Evolutionary conservation across 75 land plant species (phyloP).

Genomic region (Cupressus sempervirens): DNA sequence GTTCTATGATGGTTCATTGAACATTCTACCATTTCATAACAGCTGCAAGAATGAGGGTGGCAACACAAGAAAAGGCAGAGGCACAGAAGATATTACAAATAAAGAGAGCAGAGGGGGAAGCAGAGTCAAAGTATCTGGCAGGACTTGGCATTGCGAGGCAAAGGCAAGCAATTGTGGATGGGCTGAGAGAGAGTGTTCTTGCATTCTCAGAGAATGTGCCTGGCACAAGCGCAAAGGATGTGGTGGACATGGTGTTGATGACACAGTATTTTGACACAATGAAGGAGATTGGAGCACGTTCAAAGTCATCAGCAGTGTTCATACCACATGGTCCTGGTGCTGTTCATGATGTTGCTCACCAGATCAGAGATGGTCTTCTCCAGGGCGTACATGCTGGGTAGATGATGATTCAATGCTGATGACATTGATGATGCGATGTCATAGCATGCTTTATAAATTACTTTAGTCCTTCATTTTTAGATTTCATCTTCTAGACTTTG

Average conservation of each 20-base stretch:
- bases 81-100: constrained; percentile 61
- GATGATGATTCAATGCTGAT: too few species aligned
- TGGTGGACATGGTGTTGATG: constrained; percentile 48
- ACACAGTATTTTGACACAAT: constrained; percentile 51
- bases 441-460: too few species aligned
- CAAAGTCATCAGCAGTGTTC: constrained; percentile 26
- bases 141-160: constrained; percentile 43
- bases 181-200: constrained; percentile 37
- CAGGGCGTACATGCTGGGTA: constrained; percentile 9
- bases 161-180: constrained; percentile 46
- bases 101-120: constrained; percentile 56
- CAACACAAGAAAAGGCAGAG: constrained; percentile 50
- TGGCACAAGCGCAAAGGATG: constrained; percentile 38
- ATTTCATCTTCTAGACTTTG: too few species aligned
- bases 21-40: constrained; percentile 3
- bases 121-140: constrained; percentile 52
- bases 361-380: constrained; percentile 29
- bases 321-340: constrained; percentile 37
- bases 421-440: too few species aligned
- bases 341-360: constrained; percentile 24
- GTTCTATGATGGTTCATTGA: background rate
- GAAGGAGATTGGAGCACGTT: constrained; percentile 33
- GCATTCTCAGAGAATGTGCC: constrained; percentile 39
- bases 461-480: too few species aligned
- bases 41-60: constrained; percentile 52